Percentiles rank a stretch among this genome's conserved stretches.
Conservation (phyloP, 176 grass and related monocot genomes). For the Avena eriantha region DNA sequence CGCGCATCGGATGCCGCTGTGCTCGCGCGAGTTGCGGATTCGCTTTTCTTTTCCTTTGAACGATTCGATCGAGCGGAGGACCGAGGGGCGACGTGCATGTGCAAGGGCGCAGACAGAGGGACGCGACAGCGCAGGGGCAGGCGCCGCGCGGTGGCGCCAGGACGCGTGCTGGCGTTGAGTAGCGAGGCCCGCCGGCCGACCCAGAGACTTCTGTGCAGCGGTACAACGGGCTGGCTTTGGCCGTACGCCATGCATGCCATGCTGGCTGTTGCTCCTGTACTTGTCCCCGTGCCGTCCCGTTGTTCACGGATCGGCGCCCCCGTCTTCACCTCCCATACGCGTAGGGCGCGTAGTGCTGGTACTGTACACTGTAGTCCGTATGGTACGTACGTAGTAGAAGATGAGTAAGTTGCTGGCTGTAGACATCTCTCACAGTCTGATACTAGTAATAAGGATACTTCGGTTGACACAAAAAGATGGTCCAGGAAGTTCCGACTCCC, state of each 20-base stretch:
- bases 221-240: background rate
- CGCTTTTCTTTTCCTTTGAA: too few species aligned
- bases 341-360: background rate
- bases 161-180: background rate
- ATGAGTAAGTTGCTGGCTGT: too few species aligned
- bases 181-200: too few species aligned
- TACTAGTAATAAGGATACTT: too few species aligned
- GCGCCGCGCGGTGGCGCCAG: slow-evolving; percentile 7
- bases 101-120: background rate
- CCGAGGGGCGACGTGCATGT: background rate
- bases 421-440: too few species aligned
- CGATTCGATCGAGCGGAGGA: background rate
- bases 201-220: background rate
- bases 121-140: background rate
- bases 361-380: too few species aligned
- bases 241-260: background rate
- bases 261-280: too few species aligned
- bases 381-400: background rate
- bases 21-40: too few species aligned
- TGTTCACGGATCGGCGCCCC: background rate
- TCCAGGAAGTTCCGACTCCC: background rate
- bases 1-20: background rate
- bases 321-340: background rate
- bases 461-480: too few species aligned
- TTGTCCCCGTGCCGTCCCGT: background rate